These are phyloP conservation scores for Colletotrichum kahawae DNA, from an alignment of 2,329 filamentous ascomycete species.

Conservation along the genomic window DNA sequence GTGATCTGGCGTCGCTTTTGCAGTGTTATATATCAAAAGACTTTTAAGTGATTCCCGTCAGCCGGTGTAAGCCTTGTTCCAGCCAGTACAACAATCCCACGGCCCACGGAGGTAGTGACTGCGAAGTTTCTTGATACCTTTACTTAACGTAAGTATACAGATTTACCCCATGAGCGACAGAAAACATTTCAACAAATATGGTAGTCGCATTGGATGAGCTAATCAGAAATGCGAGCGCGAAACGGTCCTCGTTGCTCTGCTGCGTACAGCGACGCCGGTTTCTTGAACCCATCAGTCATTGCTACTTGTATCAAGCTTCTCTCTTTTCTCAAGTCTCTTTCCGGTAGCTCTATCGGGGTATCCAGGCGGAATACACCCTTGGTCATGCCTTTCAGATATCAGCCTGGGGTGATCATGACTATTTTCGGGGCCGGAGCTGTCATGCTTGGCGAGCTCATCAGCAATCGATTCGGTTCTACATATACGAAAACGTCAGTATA, in stretches of 20 bases:
- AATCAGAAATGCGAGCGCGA: neutral
- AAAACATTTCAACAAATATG: neutral
- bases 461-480: too few species aligned
- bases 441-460: too few species aligned
- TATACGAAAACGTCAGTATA: too few species aligned
- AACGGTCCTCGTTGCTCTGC: neutral
- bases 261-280: accelerated
- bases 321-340: too few species aligned
- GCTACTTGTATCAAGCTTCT: neutral
- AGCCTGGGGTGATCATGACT: neutral
- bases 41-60: neutral
- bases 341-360: neutral
- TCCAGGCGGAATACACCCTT: neutral
- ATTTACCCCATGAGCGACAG: neutral
- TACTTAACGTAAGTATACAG: neutral
- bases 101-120: neutral
- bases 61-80: neutral
- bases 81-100: neutral
- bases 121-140: neutral
- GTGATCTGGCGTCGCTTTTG: accelerated
- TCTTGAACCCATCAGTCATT: accelerated
- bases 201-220: too few species aligned
- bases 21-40: neutral
- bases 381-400: accelerated
- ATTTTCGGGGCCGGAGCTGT: neutral